Conservation (phyloP, 768 basidiomycete species). For the Hypholoma sublateritium region DNA sequence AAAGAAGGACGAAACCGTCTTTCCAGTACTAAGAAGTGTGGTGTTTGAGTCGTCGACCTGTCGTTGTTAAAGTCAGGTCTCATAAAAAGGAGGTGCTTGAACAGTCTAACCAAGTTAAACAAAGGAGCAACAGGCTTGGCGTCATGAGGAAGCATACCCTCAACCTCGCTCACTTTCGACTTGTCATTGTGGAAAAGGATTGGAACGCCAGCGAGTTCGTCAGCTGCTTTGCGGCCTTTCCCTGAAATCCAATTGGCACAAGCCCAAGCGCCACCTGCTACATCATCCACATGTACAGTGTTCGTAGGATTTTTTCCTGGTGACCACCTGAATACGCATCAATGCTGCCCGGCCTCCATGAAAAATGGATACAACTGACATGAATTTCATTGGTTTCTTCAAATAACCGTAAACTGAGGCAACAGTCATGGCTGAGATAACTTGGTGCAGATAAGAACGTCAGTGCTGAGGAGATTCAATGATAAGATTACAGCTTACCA, state of each 20-base stretch:
- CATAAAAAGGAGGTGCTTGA: not conserved
- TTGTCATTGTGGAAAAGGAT: conserved; percentile 72
- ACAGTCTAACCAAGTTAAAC: conserved; percentile 70
- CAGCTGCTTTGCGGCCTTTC: conserved; percentile 63
- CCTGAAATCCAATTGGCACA: conserved; percentile 74
- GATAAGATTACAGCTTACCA: conserved; percentile 38
- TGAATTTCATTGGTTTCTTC: conserved; percentile 82
- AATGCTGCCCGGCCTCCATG: conserved; percentile 6
- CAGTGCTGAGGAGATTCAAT: conserved; percentile 1
- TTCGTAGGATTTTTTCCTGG: conserved; percentile 75
- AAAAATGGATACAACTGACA: conserved; percentile 44
- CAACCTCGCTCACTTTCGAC: conserved; percentile 60
- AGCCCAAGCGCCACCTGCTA: conserved; percentile 77
- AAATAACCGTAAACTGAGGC: conserved; percentile 80
- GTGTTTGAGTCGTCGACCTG: conserved; percentile 78
- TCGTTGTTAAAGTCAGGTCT: conserved; percentile 2
- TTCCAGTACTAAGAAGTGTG: conserved; percentile 65
- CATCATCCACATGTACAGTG: conserved; percentile 77
- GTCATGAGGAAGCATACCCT: conserved; percentile 57
- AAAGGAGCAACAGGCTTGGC: conserved; percentile 66
- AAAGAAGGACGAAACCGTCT: conserved; percentile 68
- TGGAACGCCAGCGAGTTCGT: conserved; percentile 63
- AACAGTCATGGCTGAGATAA: conserved; percentile 70
- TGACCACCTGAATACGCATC: conserved; percentile 56
- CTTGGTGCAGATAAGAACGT: conserved; percentile 32